Base-by-base conservation (phyloP, 768 basidiomycete species). In the Mycena chlorophos region DNA sequence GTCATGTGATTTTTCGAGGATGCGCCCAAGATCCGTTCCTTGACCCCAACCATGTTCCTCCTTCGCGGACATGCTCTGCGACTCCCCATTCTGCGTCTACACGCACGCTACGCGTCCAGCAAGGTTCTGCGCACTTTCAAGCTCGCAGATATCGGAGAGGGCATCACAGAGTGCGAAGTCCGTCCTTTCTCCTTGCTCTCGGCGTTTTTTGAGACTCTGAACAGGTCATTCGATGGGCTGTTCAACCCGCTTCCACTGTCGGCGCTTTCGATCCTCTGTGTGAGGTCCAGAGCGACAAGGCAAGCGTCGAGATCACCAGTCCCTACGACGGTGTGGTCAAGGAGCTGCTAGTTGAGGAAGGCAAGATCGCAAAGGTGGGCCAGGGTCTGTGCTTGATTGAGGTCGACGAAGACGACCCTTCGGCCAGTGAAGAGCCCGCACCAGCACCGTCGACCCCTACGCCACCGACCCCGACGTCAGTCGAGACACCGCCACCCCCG, bases 101-200 rank as follows among this genome's bases (percentile, higher is more conserved):
- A 73, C 38, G 68, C 69, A 22, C 68, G 69, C 25, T 64, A 69
- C 43, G 62, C 51, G 4, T 54, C 69, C 2, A 62, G 61, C 29
- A 79, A 76, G 53, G 69, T 74, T 12, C 56, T 77, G 22, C 76
- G 87, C 54, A 81, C 76, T 8, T 91, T 91, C 76, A 89, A 84
- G 54, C 81, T 91, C 34, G 89, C 89, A 1, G 89, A 92, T 67
- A 91, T 94, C 65, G 91, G 93, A 3, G 91, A 94, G 70, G 92
- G 92, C 4, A 93, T 94, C 61, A 92, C 91, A 22, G 91, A 94
- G 69, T 91, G 89, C 66, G 91, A 95, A n/a, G n/a, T n/a, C n/a
- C n/a, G n/a, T n/a, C n/a, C n/a, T n/a, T n/a, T n/a, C n/a, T n/a
- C n/a, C n/a, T n/a, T n/a, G n/a, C n/a, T n/a, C n/a, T n/a, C n/a